Evolutionary conservation across 805 yeast species (phyloP).

Genomic region (Hanseniaspora osmophila): DNA sequence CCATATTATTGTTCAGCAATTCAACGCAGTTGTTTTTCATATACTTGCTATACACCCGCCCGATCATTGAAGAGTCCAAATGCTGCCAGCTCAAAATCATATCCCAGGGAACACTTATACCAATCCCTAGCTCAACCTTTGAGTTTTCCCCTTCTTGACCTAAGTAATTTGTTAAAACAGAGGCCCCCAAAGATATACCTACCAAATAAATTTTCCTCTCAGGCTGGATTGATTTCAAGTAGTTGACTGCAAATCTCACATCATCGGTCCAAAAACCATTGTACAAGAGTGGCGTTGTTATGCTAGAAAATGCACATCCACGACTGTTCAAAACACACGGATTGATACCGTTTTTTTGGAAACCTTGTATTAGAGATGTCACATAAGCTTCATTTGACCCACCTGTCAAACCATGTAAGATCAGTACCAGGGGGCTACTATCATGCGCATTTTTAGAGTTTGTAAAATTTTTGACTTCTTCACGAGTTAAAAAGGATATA

Average conservation of each 20-base stretch:
- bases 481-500: conserved; percentile 13
- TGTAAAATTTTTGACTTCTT: neutral
- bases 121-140: conserved; percentile 38
- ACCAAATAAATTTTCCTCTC: conserved; percentile 48
- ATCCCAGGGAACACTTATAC: conserved; percentile 68
- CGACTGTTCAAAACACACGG: conserved; percentile 46
- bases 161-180: conserved; percentile 54
- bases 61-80: conserved; percentile 32
- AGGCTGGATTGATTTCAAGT: conserved; percentile 39
- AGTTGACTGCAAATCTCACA: conserved; percentile 39
- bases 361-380: conserved; percentile 37
- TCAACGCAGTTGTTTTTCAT: conserved; percentile 35
- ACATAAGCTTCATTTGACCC: conserved; percentile 75
- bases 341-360: conserved; percentile 17
- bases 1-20: conserved; percentile 30
- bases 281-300: conserved; percentile 58
- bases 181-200: conserved; percentile 77
- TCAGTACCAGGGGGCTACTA: conserved; percentile 40
- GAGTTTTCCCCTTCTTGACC: conserved; percentile 45
- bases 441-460: conserved; percentile 21
- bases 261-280: conserved; percentile 64
- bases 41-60: conserved; percentile 33
- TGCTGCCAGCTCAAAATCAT: conserved; percentile 33
- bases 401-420: conserved; percentile 70
- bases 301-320: conserved; percentile 59